These are phyloP conservation scores for Cryphonectria naterciae DNA, from an alignment of 2,329 filamentous ascomycete genomes.

Conservation along the genomic window DNA sequence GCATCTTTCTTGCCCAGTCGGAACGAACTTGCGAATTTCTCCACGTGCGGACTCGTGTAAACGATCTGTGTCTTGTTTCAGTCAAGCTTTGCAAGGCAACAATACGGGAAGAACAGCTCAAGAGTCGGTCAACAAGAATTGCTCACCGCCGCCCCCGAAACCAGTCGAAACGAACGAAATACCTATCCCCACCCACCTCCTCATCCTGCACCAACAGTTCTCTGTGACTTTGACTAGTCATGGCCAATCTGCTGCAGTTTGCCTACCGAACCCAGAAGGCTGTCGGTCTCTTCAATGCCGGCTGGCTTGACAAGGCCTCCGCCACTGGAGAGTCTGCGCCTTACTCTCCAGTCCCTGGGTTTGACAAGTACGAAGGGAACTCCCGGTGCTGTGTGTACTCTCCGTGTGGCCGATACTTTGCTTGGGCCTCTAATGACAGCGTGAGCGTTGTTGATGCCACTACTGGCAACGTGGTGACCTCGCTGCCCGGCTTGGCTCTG, in stretches of 20 bases:
- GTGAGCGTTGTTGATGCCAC: constrained; percentile 86
- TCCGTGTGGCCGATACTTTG: constrained; percentile 93
- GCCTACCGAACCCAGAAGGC: constrained; percentile 96
- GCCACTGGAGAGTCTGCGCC: constrained; percentile 54
- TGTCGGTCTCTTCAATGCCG: constrained; percentile 91
- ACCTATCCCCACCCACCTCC: constrained; percentile 10
- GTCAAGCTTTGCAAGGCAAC: constrained; percentile 7
- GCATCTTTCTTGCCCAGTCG: background rate
- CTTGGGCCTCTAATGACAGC: constrained; percentile 86
- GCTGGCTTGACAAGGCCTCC: constrained; percentile 36
- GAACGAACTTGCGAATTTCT: constrained; percentile 4
- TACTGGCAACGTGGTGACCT: constrained; percentile 73
- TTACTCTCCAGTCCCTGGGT: constrained; percentile 84
- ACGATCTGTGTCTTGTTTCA: background rate
- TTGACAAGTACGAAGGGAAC: constrained; percentile 87
- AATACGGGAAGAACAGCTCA: constrained; percentile 1
- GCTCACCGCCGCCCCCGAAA: constrained; percentile 17
- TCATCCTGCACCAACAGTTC: constrained; percentile 37
- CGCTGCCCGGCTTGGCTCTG: constrained; percentile 71
- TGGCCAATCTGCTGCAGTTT: constrained; percentile 93
- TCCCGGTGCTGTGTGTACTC: constrained; percentile 95
- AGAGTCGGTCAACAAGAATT: constrained; percentile 11
- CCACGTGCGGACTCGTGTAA: constrained; percentile 3
- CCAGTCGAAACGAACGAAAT: constrained; percentile 26
- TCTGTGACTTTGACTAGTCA: constrained; percentile 91